Evolutionary conservation across 2,329 filamentous ascomycete genomes (phyloP).

Genomic region (Biscogniauxia marginata): DNA sequence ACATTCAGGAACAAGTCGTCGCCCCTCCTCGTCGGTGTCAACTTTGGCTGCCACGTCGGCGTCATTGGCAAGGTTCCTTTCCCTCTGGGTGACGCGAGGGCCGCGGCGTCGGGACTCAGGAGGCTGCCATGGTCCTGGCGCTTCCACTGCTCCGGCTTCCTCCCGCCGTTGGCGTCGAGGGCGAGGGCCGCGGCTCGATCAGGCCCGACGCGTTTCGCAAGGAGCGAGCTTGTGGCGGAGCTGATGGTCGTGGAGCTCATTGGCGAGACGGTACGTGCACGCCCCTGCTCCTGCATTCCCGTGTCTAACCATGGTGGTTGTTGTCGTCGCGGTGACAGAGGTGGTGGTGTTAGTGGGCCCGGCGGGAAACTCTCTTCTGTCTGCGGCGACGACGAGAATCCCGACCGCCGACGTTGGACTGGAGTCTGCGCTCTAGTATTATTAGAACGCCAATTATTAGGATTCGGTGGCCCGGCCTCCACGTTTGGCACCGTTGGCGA

Average conservation of each 20-base stretch:
- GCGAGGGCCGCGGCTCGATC: constrained; percentile 49
- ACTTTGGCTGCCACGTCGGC: constrained; percentile 60
- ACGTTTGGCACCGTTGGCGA: not conserved
- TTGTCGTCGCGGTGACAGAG: constrained; percentile 16
- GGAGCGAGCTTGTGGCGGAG: constrained; percentile 42
- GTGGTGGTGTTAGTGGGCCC: constrained; percentile 15
- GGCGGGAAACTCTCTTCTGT: constrained; percentile 4
- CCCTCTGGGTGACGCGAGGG: constrained; percentile 19
- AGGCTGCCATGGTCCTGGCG: constrained; percentile 15
- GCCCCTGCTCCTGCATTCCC: constrained; percentile 8
- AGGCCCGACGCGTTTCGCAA: constrained; percentile 52
- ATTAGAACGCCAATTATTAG: not conserved
- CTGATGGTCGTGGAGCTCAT: constrained; percentile 26
- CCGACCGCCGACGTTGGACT: not conserved
- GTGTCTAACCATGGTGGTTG: constrained; percentile 15
- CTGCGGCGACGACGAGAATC: constrained; percentile 12
- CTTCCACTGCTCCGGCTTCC: constrained; percentile 27
- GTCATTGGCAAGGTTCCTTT: constrained; percentile 40
- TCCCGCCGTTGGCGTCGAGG: constrained; percentile 29
- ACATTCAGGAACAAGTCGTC: constrained; percentile 63
- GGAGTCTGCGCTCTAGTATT: not conserved
- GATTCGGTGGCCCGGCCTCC: not conserved
- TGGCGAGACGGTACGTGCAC: constrained; percentile 25
- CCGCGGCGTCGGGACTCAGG: constrained; percentile 22
- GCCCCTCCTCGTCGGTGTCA: constrained; percentile 66